Conservation (phyloP, 495 filamentous ascomycete species). For the Xylaria scruposa region DNA sequence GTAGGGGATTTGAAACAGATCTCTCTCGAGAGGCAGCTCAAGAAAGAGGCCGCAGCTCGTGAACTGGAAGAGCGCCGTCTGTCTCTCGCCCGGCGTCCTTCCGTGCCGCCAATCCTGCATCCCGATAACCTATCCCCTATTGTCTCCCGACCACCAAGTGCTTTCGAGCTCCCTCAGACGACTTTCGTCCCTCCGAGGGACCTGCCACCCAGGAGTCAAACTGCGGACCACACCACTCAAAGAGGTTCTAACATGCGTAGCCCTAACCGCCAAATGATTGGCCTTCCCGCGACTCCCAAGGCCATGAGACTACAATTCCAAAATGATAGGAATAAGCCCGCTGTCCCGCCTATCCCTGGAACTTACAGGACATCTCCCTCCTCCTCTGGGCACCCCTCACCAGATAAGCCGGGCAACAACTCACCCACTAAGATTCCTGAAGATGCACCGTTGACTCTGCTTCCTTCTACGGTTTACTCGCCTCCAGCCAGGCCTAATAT, state of each 20-base stretch:
- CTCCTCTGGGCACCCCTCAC: slow-evolving; percentile 39
- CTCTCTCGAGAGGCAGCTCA: slow-evolving; percentile 60
- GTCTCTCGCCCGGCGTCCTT: slow-evolving; percentile 79
- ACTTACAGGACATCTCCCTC: slow-evolving; percentile 47
- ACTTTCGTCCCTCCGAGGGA: slow-evolving; percentile 48
- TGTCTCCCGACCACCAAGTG: slow-evolving; percentile 39
- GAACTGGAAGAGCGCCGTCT: slow-evolving; percentile 87
- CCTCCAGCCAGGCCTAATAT: slow-evolving; percentile 62
- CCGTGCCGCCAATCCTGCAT: slow-evolving; percentile 78
- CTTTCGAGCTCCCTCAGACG: slow-evolving; percentile 54
- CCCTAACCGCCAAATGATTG: slow-evolving; percentile 61
- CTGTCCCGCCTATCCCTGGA: slow-evolving; percentile 71
- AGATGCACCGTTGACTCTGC: slow-evolving; percentile 45
- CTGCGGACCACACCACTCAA: slow-evolving; percentile 47
- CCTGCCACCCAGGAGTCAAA: slow-evolving; percentile 53
- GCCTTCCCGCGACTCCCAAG: slow-evolving; percentile 82
- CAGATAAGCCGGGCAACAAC: slow-evolving; percentile 36
- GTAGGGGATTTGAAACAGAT: slow-evolving; percentile 52
- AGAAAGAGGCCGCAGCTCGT: slow-evolving; percentile 80
- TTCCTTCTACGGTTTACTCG: slow-evolving; percentile 71
- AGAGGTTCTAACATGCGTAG: slow-evolving; percentile 52
- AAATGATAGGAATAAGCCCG: slow-evolving; percentile 62
- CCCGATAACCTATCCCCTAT: slow-evolving; percentile 66
- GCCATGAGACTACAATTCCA: slow-evolving; percentile 83
- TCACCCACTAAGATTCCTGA: slow-evolving; percentile 36